Percentiles rank a stretch among this genome's conserved stretches.
These are phyloP conservation scores for Solanum medicagineum DNA, from an alignment of 257 asterid species.

Conservation along the genomic window DNA sequence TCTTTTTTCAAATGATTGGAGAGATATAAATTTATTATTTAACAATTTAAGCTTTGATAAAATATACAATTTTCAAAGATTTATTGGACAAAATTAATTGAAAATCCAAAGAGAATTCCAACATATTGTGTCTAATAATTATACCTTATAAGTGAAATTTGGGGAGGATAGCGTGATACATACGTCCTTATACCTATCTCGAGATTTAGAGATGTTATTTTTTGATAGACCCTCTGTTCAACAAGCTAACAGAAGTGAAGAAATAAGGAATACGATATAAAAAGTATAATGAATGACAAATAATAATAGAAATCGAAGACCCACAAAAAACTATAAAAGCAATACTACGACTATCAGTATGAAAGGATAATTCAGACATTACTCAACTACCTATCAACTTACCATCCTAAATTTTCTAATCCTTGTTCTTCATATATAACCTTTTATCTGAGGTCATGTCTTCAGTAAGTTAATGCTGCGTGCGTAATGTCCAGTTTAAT, in stretches of 20 bases:
- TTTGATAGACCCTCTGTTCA: too few relatives aligned
- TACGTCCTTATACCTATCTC: too few relatives aligned
- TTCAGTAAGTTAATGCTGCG: neutral
- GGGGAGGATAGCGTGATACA: too few relatives aligned
- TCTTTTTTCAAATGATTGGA: neutral
- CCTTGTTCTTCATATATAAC: neutral
- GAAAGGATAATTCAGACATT: accelerated
- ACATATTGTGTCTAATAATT: neutral
- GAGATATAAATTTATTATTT: neutral
- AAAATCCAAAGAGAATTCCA: neutral
- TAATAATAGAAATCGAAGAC: neutral
- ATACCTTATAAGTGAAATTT: neutral
- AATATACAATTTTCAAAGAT: neutral
- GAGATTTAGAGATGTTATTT: too few relatives aligned
- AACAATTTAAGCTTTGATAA: neutral
- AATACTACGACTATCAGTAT: neutral
- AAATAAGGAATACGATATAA: neutral
- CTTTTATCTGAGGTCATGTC: neutral
- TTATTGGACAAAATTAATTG: neutral
- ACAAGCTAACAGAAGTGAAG: neutral
- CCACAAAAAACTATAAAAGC: neutral
- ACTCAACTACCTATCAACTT: neutral
- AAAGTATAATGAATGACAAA: neutral
- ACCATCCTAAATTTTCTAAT: neutral
- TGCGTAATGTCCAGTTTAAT: accelerated